Evolutionary conservation across 73 alveolate genomes (phyloP).

Genomic region (Stentor roeselii): DNA sequence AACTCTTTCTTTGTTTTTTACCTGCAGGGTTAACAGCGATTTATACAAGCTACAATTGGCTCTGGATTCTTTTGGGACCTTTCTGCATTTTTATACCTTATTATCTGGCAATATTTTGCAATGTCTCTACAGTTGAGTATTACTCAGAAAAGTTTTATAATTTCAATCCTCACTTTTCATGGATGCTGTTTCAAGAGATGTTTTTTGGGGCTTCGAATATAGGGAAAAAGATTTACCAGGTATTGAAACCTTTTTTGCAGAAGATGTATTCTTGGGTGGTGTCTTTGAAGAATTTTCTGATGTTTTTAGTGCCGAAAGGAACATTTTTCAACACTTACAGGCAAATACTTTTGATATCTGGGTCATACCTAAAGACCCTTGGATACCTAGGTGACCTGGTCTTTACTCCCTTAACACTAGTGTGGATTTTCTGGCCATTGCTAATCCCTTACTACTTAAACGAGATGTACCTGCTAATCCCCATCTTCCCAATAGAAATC

Average conservation of each 20-base stretch:
- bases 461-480: not conserved
- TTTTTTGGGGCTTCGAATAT: not conserved
- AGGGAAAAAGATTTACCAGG: too few relatives aligned
- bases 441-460: not conserved
- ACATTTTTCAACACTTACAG: not conserved
- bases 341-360: not conserved
- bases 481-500: constrained; percentile 6
- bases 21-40: not conserved
- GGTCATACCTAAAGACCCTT: not conserved
- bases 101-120: not conserved
- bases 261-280: not conserved
- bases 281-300: not conserved
- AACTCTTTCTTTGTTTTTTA: not conserved
- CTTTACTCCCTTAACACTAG: constrained; percentile 19
- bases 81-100: not conserved
- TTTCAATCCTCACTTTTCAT: not conserved
- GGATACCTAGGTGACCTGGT: constrained; percentile 24
- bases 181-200: not conserved
- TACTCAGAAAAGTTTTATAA: not conserved
- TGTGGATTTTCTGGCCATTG: constrained; percentile 32
- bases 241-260: not conserved
- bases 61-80: not conserved
- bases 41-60: not conserved
- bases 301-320: constrained; percentile 3
- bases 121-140: not conserved